Evolutionary conservation across 2,329 filamentous ascomycete species (phyloP).

Genomic region (Acarospora socialis): DNA sequence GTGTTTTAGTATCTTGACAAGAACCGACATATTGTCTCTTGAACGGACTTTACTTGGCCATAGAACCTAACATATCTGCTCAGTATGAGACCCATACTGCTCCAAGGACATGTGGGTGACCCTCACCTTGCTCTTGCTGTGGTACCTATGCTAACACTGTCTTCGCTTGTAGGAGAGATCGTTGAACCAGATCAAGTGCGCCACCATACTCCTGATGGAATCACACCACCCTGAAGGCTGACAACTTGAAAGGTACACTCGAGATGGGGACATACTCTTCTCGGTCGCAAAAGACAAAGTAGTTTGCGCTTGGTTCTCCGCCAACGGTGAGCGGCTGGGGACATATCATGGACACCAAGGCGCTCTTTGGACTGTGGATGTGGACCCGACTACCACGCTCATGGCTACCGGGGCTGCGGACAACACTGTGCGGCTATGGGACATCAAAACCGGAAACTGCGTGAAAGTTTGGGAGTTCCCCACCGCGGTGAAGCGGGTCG

Average conservation of each 20-base stretch:
- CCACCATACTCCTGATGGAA: constrained; percentile 10
- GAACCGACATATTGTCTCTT: neutral
- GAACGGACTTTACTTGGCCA: neutral
- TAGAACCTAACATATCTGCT: constrained; percentile 13
- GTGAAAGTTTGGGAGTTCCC: constrained; percentile 97
- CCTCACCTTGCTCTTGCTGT: constrained; percentile 3
- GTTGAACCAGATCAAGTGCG: constrained; percentile 82
- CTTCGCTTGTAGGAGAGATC: constrained; percentile 60
- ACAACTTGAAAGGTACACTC: constrained; percentile 52
- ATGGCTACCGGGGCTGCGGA: constrained; percentile 93
- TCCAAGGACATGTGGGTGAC: constrained; percentile 71
- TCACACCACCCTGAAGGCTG: neutral
- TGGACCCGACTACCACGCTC: constrained; percentile 81
- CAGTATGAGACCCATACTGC: constrained; percentile 90
- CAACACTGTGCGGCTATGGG: constrained; percentile 96
- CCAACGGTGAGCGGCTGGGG: constrained; percentile 94
- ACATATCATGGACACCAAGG: constrained; percentile 95
- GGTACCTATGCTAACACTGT: constrained; percentile 4
- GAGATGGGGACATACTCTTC: constrained; percentile 93
- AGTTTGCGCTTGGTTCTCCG: constrained; percentile 91
- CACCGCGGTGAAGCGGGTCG: constrained; percentile 92
- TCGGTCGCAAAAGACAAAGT: constrained; percentile 92
- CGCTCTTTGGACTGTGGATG: constrained; percentile 96
- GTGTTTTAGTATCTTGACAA: too few relatives aligned
- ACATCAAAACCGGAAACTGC: constrained; percentile 80